Evolutionary conservation across 2,329 filamentous ascomycete species (phyloP).

Genomic region (Apiospora hydei): DNA sequence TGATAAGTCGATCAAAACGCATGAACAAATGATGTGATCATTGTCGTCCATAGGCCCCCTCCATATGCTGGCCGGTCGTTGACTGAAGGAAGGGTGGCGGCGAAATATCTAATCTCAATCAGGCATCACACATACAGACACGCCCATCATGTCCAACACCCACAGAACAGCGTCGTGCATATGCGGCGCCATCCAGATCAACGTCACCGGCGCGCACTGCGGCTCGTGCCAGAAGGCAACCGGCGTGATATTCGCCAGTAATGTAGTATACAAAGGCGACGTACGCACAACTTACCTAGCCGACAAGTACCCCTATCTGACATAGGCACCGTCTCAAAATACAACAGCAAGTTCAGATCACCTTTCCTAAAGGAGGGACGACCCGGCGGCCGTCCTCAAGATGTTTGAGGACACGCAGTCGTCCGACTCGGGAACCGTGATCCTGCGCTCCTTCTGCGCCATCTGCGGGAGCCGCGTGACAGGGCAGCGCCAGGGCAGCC

Average conservation of each 20-base stretch:
- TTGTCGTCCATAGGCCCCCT: neutral
- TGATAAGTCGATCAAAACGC: neutral
- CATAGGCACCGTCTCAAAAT: conserved; percentile 22
- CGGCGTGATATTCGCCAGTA: conserved; percentile 29
- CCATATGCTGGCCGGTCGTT: neutral
- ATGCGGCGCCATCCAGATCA: conserved; percentile 35
- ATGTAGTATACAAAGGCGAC: conserved; percentile 34
- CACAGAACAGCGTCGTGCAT: conserved; percentile 36
- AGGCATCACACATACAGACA: neutral
- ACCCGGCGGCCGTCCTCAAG: conserved; percentile 3
- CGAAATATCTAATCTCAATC: conserved; percentile 9
- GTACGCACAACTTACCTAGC: conserved; percentile 6
- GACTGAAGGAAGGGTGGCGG: neutral
- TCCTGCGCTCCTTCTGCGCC: conserved; percentile 21
- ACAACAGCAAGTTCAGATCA: conserved; percentile 31
- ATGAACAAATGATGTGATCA: neutral
- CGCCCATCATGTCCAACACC: neutral
- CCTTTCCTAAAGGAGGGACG: conserved; percentile 24
- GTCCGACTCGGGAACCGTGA: conserved; percentile 8
- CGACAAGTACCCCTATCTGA: neutral
- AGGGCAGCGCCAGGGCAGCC: neutral
- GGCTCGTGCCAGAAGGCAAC: conserved; percentile 36
- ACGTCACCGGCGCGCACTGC: conserved; percentile 35
- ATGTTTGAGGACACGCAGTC: conserved; percentile 19
- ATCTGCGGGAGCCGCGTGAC: conserved; percentile 21